phyloP scores from a whole-genome alignment of 306 rosid genomes.

The Astragalus glycyphyllos region DNA sequence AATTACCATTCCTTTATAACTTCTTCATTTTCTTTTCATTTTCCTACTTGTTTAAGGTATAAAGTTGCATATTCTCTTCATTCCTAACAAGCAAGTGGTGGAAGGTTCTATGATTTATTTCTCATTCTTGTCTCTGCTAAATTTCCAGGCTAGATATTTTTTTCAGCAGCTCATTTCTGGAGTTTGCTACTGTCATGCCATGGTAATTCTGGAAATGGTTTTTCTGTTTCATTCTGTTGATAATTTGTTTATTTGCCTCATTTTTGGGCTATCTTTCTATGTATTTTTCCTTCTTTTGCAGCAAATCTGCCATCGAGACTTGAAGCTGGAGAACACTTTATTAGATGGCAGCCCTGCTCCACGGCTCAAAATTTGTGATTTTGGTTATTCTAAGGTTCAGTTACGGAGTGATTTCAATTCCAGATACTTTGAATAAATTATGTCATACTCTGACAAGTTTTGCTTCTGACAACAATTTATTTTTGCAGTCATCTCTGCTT shows the following conservation, averaged over 20 bases:
- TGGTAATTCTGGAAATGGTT: conserved; percentile 50
- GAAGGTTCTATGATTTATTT: conserved; percentile 32
- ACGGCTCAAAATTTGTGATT: conserved; percentile 84
- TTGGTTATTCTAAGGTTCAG: conserved; percentile 86
- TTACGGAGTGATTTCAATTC: conserved; percentile 34
- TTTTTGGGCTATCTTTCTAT: conserved; percentile 16
- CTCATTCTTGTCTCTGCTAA: conserved; percentile 23
- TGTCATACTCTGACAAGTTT: conserved; percentile 16
- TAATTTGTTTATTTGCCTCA: conserved; percentile 25
- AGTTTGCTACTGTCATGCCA: conserved; percentile 79
- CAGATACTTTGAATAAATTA: conserved; percentile 35
- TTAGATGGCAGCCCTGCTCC: conserved; percentile 93
- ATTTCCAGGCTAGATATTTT: conserved; percentile 82
- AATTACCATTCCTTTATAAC: neutral
- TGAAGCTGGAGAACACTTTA: conserved; percentile 84
- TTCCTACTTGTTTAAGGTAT: conserved; percentile 1
- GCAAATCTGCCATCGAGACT: conserved; percentile 91
- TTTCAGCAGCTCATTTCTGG: conserved; percentile 97
- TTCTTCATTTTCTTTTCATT: neutral
- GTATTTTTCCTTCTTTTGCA: conserved; percentile 43
- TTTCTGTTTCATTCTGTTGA: conserved; percentile 3
- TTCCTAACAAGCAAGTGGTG: conserved; percentile 29
- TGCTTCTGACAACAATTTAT: conserved; percentile 44
- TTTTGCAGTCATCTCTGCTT: conserved; percentile 77
- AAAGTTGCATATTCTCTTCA: neutral